Conservation (phyloP, 192 early-diverging fungal species). For the Coemansia sp. region DNA sequence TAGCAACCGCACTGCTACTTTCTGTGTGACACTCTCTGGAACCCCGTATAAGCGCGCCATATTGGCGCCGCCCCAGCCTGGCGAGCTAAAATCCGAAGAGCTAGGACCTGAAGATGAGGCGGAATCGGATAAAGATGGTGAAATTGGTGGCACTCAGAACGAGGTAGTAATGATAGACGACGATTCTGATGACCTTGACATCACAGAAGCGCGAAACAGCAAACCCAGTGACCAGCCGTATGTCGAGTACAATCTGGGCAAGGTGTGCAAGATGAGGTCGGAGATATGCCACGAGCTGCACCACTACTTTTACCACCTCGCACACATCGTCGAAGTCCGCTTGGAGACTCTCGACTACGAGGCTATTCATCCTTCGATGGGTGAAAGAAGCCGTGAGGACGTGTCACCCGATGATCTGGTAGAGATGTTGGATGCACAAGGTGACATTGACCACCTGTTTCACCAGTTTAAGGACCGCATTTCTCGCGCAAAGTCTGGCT, state of each 20-base stretch:
- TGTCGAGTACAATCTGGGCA: constrained; percentile 36
- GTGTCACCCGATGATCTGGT: constrained; percentile 39
- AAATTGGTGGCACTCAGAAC: not conserved
- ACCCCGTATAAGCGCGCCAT: constrained; percentile 27
- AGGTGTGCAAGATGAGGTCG: constrained; percentile 33
- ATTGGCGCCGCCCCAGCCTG: constrained; percentile 31
- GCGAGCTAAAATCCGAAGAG: not conserved
- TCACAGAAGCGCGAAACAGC: not conserved
- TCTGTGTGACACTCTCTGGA: constrained; percentile 32
- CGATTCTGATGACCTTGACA: constrained; percentile 8
- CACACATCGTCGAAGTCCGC: constrained; percentile 18
- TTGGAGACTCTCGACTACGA: constrained; percentile 15
- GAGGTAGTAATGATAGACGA: constrained; percentile 1
- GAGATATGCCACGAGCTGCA: constrained; percentile 45
- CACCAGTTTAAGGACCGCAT: constrained; percentile 27
- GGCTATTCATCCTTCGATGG: not conserved
- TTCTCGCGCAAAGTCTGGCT: constrained; percentile 34
- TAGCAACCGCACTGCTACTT: constrained; percentile 44
- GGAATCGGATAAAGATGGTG: not conserved
- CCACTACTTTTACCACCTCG: constrained; percentile 45
- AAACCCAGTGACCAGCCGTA: not conserved
- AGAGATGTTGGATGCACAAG: constrained; percentile 29
- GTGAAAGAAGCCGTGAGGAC: not conserved
- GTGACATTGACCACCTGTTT: constrained; percentile 28
- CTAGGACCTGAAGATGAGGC: not conserved